Conservation (phyloP, 2,329 filamentous ascomycete species). For the Leptographium wingfieldii region DNA sequence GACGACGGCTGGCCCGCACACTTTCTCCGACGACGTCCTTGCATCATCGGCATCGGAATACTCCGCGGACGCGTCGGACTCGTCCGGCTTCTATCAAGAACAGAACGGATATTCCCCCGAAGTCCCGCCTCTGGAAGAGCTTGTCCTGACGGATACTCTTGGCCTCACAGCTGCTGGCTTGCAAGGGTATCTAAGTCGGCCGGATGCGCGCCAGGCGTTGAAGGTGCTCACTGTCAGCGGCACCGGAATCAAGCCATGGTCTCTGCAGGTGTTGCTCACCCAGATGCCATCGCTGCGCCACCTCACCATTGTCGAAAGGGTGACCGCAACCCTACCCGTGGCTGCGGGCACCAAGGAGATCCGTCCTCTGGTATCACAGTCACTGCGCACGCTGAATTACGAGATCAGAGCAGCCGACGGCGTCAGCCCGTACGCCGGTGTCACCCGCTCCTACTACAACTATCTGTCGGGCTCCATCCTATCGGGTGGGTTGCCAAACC, state of each 20-base stretch:
- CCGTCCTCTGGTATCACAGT: slow-evolving; percentile 54
- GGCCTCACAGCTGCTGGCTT: slow-evolving; percentile 62
- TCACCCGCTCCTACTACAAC: slow-evolving; percentile 58
- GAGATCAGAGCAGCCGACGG: slow-evolving; percentile 57
- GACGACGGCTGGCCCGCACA: slow-evolving; percentile 35
- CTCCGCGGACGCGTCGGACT: not conserved
- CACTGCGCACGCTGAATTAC: slow-evolving; percentile 63
- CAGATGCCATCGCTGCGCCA: slow-evolving; percentile 45
- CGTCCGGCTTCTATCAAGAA: not conserved
- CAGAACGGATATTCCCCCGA: slow-evolving; percentile 52
- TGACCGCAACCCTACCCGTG: slow-evolving; percentile 36
- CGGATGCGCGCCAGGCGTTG: slow-evolving; percentile 47
- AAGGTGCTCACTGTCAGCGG: slow-evolving; percentile 56
- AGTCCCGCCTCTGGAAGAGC: slow-evolving; percentile 61
- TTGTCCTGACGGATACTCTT: slow-evolving; percentile 60
- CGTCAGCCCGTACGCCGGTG: slow-evolving; percentile 40
- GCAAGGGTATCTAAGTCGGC: slow-evolving; percentile 50
- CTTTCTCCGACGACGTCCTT: slow-evolving; percentile 66
- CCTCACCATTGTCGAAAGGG: slow-evolving; percentile 39
- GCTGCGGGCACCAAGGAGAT: slow-evolving; percentile 29
- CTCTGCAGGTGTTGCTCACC: slow-evolving; percentile 48
- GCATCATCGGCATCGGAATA: not conserved
- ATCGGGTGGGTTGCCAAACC: slow-evolving; percentile 57
- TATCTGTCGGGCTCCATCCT: slow-evolving; percentile 79
- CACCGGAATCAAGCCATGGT: slow-evolving; percentile 54